phyloP scores from a whole-genome alignment of 805 yeast species.

The Myxozyma sirexii region DNA sequence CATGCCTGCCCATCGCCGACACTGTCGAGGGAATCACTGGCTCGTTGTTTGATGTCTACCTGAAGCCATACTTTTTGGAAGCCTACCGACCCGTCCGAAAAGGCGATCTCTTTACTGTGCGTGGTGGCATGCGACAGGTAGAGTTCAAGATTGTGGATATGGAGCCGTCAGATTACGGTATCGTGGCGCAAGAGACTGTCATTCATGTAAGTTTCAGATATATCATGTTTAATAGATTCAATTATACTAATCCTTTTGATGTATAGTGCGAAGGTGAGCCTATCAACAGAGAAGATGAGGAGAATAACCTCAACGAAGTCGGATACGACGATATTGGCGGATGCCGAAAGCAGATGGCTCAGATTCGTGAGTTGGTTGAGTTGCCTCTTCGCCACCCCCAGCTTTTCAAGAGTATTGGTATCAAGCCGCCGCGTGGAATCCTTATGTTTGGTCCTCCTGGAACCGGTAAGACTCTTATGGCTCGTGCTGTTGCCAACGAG shows the following conservation, averaged over 20 bases:
- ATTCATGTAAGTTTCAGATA: slow-evolving; percentile 70
- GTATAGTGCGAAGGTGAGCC: slow-evolving; percentile 93
- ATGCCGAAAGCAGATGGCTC: slow-evolving; percentile 99
- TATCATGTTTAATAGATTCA: neutral
- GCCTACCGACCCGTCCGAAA: slow-evolving; percentile 98
- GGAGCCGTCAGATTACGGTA: slow-evolving; percentile 95
- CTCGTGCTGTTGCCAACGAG: slow-evolving; percentile 99
- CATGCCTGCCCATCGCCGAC: slow-evolving; percentile 95
- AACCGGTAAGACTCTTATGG: slow-evolving; percentile 99
- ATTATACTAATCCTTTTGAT: neutral
- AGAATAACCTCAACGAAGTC: slow-evolving; percentile 92
- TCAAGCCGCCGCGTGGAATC: slow-evolving; percentile 98
- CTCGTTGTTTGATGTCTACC: slow-evolving; percentile 89
- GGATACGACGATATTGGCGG: slow-evolving; percentile 99
- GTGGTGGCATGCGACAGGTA: slow-evolving; percentile 99
- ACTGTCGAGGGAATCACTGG: slow-evolving; percentile 98
- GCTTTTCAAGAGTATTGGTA: slow-evolving; percentile 95
- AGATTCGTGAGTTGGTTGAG: slow-evolving; percentile 97
- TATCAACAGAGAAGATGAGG: slow-evolving; percentile 96
- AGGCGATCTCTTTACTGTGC: slow-evolving; percentile 92
- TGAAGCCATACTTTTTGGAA: slow-evolving; percentile 97
- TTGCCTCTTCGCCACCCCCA: slow-evolving; percentile 98
- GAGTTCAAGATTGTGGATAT: slow-evolving; percentile 98
- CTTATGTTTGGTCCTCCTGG: slow-evolving; percentile 99
- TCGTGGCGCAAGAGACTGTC: slow-evolving; percentile 97